Evolutionary conservation across 805 yeast genomes (phyloP).

Genomic region (Metschnikowia noctiluminum): DNA sequence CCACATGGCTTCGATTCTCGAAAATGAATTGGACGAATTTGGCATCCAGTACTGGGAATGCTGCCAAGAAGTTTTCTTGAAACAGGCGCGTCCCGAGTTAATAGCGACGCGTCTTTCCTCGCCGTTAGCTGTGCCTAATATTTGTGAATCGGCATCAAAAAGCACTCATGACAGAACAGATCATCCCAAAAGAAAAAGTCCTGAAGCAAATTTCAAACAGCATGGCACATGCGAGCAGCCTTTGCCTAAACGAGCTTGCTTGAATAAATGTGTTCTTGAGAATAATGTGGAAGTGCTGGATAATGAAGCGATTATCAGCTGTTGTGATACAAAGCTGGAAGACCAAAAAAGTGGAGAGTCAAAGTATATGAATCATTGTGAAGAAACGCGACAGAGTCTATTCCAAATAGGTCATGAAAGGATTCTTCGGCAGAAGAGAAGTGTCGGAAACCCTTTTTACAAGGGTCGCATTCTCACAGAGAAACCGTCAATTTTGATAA

Average conservation of each 20-base stretch:
- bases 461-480: neutral
- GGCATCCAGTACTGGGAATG: slow-evolving; percentile 11
- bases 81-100: neutral
- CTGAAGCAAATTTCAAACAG: neutral
- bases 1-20: slow-evolving; percentile 2
- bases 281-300: neutral
- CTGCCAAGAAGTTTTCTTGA: slow-evolving; percentile 7
- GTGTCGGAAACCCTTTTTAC: slow-evolving; percentile 4
- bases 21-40: slow-evolving; percentile 13
- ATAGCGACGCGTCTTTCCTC: slow-evolving; percentile 5
- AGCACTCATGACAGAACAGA: neutral
- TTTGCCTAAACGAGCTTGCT: neutral
- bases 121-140: slow-evolving; percentile 2
- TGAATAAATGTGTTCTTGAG: neutral
- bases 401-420: no score
- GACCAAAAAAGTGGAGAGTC: neutral
- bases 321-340: neutral
- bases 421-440: neutral
- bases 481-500: neutral
- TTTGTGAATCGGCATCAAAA: neutral
- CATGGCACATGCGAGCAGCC: neutral
- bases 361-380: no score
- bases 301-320: neutral
- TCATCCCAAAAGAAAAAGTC: no score
- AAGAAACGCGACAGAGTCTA: no score